Evolutionary conservation across 2,329 filamentous ascomycete species (phyloP).

Genomic region (Monascus ruber): DNA sequence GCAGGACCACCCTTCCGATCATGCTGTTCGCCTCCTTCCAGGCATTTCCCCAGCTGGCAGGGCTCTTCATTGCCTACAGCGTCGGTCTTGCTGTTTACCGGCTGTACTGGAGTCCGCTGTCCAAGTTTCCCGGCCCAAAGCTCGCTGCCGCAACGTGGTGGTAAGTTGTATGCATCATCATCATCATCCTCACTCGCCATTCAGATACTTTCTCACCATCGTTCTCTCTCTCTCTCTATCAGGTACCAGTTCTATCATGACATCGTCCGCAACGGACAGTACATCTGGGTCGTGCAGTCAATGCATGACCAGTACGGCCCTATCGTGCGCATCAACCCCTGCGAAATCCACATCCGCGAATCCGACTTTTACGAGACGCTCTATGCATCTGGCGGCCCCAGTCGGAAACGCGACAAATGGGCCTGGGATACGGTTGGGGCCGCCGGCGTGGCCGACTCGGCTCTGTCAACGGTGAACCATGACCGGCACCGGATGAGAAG

Average conservation of each 20-base stretch:
- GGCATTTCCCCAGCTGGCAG: too few relatives aligned
- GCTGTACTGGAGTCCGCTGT: conserved; percentile 18
- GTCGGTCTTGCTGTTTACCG: conserved; percentile 14
- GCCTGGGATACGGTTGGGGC: conserved; percentile 8
- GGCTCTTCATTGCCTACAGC: too few relatives aligned
- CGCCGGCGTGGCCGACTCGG: conserved; percentile 3
- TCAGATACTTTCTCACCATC: not conserved
- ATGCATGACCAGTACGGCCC: conserved; percentile 12
- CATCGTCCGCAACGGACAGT: conserved; percentile 5
- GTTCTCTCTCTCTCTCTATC: too few relatives aligned
- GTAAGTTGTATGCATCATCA: not conserved
- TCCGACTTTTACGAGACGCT: conserved; percentile 8
- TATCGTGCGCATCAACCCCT: conserved; percentile 12
- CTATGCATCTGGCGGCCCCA: conserved; percentile 8
- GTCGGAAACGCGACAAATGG: conserved; percentile 9
- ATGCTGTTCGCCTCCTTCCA: too few relatives aligned
- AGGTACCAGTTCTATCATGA: conserved; percentile 16
- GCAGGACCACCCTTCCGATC: too few relatives aligned
- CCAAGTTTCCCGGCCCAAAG: conserved; percentile 20
- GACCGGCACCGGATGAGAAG: conserved; percentile 9
- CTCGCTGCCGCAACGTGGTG: conserved; percentile 8
- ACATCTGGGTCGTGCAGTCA: conserved; percentile 7
- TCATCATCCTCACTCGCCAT: not conserved
- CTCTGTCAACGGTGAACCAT: conserved; percentile 8
- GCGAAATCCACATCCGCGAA: conserved; percentile 11